phyloP scores from a whole-genome alignment of 306 rosid genomes.

The Quercus dentata region DNA sequence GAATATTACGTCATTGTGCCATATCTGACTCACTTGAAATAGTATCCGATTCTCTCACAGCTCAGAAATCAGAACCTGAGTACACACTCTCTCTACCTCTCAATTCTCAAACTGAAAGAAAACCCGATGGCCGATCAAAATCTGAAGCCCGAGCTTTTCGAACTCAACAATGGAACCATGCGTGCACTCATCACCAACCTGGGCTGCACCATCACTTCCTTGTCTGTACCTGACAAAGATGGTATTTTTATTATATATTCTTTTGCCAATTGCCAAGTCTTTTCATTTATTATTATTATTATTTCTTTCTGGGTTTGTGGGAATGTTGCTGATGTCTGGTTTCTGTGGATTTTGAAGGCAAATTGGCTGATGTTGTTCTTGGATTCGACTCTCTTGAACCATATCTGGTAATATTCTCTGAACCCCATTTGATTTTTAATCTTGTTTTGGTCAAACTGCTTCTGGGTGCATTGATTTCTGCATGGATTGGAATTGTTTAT shows the following conservation, averaged over 20 bases:
- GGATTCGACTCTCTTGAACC: constrained; percentile 88
- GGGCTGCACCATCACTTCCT: constrained; percentile 91
- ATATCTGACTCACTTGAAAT: neutral
- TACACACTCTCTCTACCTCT: neutral
- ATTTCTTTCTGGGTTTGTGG: neutral
- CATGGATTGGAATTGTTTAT: neutral
- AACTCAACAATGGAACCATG: constrained; percentile 84
- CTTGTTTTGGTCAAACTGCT: neutral
- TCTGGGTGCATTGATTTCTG: constrained; percentile 3
- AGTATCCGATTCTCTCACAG: neutral
- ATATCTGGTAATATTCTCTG: constrained; percentile 48
- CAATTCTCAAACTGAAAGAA: neutral
- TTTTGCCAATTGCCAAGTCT: too few relatives aligned
- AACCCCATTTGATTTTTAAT: constrained; percentile 11
- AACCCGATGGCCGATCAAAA: constrained; percentile 72
- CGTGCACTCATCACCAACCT: constrained; percentile 41
- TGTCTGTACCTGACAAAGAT: constrained; percentile 73
- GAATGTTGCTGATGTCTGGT: constrained; percentile 5
- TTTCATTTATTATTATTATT: neutral
- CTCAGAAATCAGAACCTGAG: neutral
- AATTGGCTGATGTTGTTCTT: constrained; percentile 82
- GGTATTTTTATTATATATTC: constrained; percentile 30
- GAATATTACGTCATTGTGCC: neutral
- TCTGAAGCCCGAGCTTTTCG: constrained; percentile 67
- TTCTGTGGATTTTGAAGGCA: constrained; percentile 42